Evolutionary conservation across 768 basidiomycete genomes (phyloP).

Genomic region (Naganishia onofrii): DNA sequence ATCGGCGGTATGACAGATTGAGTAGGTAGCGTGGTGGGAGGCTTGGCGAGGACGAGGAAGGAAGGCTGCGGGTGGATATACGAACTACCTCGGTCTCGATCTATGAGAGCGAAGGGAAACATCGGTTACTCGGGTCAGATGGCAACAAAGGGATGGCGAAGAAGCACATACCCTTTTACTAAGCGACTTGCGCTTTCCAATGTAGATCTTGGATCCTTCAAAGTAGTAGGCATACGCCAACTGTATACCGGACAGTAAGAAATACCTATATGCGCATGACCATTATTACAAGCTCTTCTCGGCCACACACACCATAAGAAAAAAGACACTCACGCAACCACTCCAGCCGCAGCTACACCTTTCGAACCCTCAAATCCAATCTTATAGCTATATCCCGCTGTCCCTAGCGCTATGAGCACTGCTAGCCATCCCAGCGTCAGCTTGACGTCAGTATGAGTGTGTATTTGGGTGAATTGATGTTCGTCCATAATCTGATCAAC

Average conservation of each 20-base stretch:
- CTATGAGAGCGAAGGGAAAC: conserved; percentile 52
- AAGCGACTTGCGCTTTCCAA: conserved; percentile 84
- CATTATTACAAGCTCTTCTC: background rate
- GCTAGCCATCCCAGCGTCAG: conserved; percentile 30
- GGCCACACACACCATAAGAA: background rate
- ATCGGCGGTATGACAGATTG: conserved; percentile 42
- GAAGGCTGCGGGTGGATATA: conserved; percentile 66
- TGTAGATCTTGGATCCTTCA: conserved; percentile 78
- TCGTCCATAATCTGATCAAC: conserved; percentile 12
- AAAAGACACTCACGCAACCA: conserved; percentile 63
- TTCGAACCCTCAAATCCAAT: conserved; percentile 84
- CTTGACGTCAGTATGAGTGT: conserved; percentile 30
- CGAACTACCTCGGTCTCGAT: conserved; percentile 88
- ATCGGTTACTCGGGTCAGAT: background rate
- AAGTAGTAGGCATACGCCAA: conserved; percentile 80
- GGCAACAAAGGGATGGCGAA: conserved; percentile 19
- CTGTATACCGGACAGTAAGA: conserved; percentile 68
- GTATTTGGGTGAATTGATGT: conserved; percentile 30
- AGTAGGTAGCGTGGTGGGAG: conserved; percentile 67
- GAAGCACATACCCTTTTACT: conserved; percentile 68
- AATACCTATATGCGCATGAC: conserved; percentile 59
- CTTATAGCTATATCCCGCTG: conserved; percentile 31
- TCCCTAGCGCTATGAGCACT: conserved; percentile 25
- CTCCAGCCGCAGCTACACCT: conserved; percentile 71
- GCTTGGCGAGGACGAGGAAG: conserved; percentile 48